phyloP scores from a whole-genome alignment of 2,329 filamentous ascomycete genomes.

The Xylaria arbuscula region DNA sequence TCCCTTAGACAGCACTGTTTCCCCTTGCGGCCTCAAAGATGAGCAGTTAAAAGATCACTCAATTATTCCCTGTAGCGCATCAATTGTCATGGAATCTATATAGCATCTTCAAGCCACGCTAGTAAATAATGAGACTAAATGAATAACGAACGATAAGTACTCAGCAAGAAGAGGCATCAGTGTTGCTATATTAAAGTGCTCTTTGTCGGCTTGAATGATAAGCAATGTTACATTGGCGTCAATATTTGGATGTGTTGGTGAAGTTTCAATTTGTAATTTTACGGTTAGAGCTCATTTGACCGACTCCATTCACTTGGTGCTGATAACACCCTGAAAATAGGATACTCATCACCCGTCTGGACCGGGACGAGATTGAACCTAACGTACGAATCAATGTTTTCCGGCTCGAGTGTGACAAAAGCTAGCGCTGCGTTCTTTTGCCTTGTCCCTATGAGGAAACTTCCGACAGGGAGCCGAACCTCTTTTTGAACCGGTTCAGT shows the following conservation, averaged over 20 bases:
- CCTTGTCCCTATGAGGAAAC: conserved; percentile 41
- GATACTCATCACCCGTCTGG: conserved; percentile 44
- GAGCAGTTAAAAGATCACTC: background rate
- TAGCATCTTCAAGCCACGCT: background rate
- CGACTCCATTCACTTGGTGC: background rate
- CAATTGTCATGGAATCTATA: background rate
- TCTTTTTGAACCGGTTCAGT: conserved; percentile 34
- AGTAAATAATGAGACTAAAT: background rate
- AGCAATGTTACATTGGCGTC: background rate
- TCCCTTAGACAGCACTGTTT: background rate
- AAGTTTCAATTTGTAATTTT: background rate
- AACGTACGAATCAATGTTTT: conserved; percentile 47
- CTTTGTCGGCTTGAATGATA: no score
- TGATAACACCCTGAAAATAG: conserved; percentile 41
- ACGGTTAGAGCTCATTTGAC: conserved; percentile 27
- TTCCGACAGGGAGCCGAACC: conserved; percentile 41
- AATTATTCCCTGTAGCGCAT: background rate
- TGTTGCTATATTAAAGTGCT: background rate
- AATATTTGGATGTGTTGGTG: background rate
- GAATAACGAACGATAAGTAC: background rate
- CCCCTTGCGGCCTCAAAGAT: background rate
- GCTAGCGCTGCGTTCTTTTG: conserved; percentile 47
- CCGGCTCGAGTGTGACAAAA: conserved; percentile 46
- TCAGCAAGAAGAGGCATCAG: background rate
- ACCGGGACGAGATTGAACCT: conserved; percentile 46